Percentiles rank a stretch among this genome's conserved stretches.
Evolutionary conservation across 192 early-diverging fungal species (phyloP).

Genomic region (Allomyces macrogynus): DNA sequence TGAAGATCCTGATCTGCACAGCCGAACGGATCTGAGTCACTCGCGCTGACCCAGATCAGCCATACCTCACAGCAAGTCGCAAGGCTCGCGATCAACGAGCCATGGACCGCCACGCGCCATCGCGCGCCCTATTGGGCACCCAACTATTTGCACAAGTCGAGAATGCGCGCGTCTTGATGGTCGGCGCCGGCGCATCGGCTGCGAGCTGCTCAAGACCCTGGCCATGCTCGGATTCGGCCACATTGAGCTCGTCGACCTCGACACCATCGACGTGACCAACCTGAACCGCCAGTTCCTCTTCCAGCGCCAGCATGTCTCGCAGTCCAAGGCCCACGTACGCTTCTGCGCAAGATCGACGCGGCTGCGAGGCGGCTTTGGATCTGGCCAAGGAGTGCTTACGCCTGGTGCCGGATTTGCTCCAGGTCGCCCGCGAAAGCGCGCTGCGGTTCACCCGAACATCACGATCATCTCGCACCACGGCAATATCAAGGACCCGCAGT

Average conservation of each 20-base stretch:
- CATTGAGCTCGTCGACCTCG: slow-evolving; percentile 82
- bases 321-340: slow-evolving; percentile 70
- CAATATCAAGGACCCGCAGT: slow-evolving; percentile 73
- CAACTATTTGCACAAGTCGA: neutral
- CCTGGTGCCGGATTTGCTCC: neutral
- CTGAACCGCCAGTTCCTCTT: slow-evolving; percentile 99
- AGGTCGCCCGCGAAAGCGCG: slow-evolving; percentile 68
- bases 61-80: no score
- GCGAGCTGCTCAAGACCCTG: slow-evolving; percentile 91
- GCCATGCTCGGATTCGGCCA: slow-evolving; percentile 64
- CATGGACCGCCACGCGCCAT: no score
- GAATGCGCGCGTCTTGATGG: slow-evolving; percentile 32
- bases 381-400: neutral
- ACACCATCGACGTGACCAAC: slow-evolving; percentile 96
- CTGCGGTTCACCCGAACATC: slow-evolving; percentile 55
- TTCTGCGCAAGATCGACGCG: neutral
- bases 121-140: no score
- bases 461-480: slow-evolving; percentile 57
- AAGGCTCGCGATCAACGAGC: no score
- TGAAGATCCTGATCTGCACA: no score
- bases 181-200: slow-evolving; percentile 89
- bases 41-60: no score
- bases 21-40: no score
- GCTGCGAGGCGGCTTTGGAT: neutral
- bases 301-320: slow-evolving; percentile 76